Conservation (phyloP, 2,329 filamentous ascomycete genomes). For the Pyrenophora teres region DNA sequence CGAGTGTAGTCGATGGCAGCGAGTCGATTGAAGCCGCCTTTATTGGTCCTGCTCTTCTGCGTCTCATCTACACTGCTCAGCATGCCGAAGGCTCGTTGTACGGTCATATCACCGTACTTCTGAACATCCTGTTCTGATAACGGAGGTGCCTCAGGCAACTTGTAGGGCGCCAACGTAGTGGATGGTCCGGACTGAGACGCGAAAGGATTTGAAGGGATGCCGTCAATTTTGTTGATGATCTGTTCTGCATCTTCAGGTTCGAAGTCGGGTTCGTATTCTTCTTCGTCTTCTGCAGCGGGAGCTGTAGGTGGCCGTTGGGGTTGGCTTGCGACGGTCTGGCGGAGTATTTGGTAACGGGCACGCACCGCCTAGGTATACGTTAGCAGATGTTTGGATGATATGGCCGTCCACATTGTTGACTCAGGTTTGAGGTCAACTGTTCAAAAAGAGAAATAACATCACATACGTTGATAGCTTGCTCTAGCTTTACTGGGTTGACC, state of each 20-base stretch:
- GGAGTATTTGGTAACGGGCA: slow-evolving; percentile 48
- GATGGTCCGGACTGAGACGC: slow-evolving; percentile 47
- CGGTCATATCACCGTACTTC: slow-evolving; percentile 74
- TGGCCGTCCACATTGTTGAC: neutral
- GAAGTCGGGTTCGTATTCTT: slow-evolving; percentile 91
- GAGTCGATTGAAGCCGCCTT: slow-evolving; percentile 77
- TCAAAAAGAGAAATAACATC: slow-evolving; percentile 1
- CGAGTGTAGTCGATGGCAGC: slow-evolving; percentile 83
- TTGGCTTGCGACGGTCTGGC: slow-evolving; percentile 32
- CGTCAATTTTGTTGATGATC: slow-evolving; percentile 76
- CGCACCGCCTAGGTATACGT: slow-evolving; percentile 47
- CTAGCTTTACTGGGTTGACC: slow-evolving; percentile 70
- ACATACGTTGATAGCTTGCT: slow-evolving; percentile 73
- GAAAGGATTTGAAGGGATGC: slow-evolving; percentile 63
- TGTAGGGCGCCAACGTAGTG: slow-evolving; percentile 69
- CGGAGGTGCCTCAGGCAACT: slow-evolving; percentile 74
- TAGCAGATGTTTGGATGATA: slow-evolving; percentile 13
- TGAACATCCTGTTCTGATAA: slow-evolving; percentile 72
- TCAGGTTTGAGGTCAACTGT: neutral
- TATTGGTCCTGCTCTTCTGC: slow-evolving; percentile 56
- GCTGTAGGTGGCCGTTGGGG: slow-evolving; percentile 35
- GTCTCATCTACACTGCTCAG: slow-evolving; percentile 73
- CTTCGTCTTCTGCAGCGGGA: slow-evolving; percentile 71
- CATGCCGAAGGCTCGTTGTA: slow-evolving; percentile 77
- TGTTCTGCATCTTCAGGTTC: slow-evolving; percentile 78